Conservation (phyloP, 495 filamentous ascomycete genomes). For the Aspergillus olivimuriae region DNA sequence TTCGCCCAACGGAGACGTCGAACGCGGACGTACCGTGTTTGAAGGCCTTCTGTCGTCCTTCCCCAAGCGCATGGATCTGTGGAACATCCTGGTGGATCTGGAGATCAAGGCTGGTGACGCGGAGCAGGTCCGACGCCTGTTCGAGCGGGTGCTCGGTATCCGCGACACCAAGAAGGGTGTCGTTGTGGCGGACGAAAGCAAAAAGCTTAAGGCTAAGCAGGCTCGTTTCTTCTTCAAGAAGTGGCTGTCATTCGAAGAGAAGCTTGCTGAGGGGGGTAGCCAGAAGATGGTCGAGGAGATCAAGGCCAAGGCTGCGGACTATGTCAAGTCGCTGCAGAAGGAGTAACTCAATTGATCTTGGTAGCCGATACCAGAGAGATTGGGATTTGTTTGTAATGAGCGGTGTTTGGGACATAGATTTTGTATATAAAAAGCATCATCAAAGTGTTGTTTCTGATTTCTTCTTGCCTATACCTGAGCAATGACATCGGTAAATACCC, state of each 20-base stretch:
- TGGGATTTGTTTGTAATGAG: background rate
- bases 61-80: constrained; percentile 83
- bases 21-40: constrained; percentile 91
- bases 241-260: constrained; percentile 76
- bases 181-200: constrained; percentile 25
- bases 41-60: constrained; percentile 78
- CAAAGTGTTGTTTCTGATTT: constrained; percentile 2
- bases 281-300: constrained; percentile 65
- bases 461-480: background rate
- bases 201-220: constrained; percentile 59
- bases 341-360: constrained; percentile 6
- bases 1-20: constrained; percentile 72
- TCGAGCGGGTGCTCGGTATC: constrained; percentile 63
- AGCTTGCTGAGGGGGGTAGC: constrained; percentile 51
- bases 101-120: constrained; percentile 63
- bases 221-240: constrained; percentile 78
- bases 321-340: constrained; percentile 50
- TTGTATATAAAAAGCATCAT: constrained; percentile 13
- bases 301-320: constrained; percentile 68
- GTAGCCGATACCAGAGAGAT: background rate
- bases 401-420: constrained; percentile 5
- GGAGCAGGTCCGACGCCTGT: constrained; percentile 65
- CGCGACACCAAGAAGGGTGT: constrained; percentile 51
- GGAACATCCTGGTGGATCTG: constrained; percentile 85
- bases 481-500: background rate